Percentiles rank a stretch among this genome's conserved stretches.
Conservation (phyloP, 192 early-diverging fungal genomes). For the Paraglomus occultum region DNA sequence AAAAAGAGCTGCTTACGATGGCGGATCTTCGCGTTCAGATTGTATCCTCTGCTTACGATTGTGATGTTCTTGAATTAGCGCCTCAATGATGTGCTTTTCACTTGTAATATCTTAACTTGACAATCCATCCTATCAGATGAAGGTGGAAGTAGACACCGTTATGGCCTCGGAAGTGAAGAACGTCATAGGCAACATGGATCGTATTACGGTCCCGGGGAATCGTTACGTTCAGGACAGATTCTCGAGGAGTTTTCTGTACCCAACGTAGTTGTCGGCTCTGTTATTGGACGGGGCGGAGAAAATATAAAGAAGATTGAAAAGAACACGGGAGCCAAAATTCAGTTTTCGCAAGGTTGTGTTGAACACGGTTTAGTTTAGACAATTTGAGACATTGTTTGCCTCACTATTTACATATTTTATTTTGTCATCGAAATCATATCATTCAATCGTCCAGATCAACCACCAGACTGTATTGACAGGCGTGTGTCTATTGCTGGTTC, state of each 20-base stretch:
- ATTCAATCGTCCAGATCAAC: constrained; percentile 33
- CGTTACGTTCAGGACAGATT: constrained; percentile 33
- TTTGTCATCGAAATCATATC: background rate
- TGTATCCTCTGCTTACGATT: constrained; percentile 11
- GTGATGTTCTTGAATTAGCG: constrained; percentile 3
- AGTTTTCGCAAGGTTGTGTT: constrained; percentile 57
- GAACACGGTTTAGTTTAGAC: background rate
- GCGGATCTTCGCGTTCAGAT: constrained; percentile 25
- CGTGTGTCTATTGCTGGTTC: constrained; percentile 50
- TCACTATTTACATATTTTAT: no score
- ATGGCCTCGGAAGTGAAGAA: constrained; percentile 41
- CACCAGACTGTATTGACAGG: constrained; percentile 47
- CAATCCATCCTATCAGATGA: constrained; percentile 13
- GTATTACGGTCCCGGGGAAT: constrained; percentile 34
- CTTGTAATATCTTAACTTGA: background rate
- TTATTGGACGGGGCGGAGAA: constrained; percentile 80
- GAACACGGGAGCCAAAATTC: constrained; percentile 66
- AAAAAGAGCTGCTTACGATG: constrained; percentile 26
- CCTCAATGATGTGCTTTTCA: background rate
- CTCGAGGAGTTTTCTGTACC: constrained; percentile 61
- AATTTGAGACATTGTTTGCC: no score
- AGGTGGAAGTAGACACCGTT: constrained; percentile 30
- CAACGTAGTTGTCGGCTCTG: constrained; percentile 66
- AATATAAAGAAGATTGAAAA: constrained; percentile 77
- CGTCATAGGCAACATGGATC: constrained; percentile 29